phyloP scores from a whole-genome alignment of 148 eudicot species.

The Amaranthus palmeri region DNA sequence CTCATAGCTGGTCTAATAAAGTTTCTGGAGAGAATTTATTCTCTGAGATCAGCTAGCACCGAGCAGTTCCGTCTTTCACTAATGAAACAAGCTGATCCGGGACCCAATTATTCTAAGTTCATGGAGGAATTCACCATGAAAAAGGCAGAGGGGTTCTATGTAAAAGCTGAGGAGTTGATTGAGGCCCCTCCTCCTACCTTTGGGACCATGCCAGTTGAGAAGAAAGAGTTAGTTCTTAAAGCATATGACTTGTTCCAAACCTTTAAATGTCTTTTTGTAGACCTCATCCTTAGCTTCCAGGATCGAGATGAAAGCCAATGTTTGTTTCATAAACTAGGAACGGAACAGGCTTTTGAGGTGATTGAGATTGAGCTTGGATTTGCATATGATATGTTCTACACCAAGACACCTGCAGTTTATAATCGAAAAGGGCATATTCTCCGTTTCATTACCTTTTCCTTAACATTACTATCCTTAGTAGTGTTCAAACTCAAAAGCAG shows the following conservation, averaged over 20 bases:
- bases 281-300: conserved; percentile 46
- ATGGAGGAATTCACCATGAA: conserved; percentile 46
- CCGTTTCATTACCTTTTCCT: conserved; percentile 18
- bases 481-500: conserved; percentile 16
- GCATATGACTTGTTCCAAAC: conserved; percentile 33
- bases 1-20: conserved; percentile 35
- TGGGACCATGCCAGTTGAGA: not conserved
- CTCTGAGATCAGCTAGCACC: conserved; percentile 37
- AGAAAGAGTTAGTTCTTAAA: conserved; percentile 14
- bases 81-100: conserved; percentile 38
- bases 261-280: conserved; percentile 49
- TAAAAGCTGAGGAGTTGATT: conserved; percentile 25
- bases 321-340: conserved; percentile 10
- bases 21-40: conserved; percentile 36
- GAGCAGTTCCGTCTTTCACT: conserved; percentile 36
- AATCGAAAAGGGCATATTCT: conserved; percentile 15
- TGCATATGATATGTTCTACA: conserved; percentile 41
- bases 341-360: conserved; percentile 33
- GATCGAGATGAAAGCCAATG: conserved; percentile 33
- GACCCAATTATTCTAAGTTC: conserved; percentile 50
- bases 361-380: conserved; percentile 51
- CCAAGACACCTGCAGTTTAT: conserved; percentile 37
- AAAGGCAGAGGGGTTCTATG: conserved; percentile 40
- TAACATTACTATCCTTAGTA: conserved; percentile 13
- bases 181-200: conserved; percentile 29